Evolutionary conservation across 2,329 filamentous ascomycete genomes (phyloP).

Genomic region (Myriosclerotinia scirpicola): DNA sequence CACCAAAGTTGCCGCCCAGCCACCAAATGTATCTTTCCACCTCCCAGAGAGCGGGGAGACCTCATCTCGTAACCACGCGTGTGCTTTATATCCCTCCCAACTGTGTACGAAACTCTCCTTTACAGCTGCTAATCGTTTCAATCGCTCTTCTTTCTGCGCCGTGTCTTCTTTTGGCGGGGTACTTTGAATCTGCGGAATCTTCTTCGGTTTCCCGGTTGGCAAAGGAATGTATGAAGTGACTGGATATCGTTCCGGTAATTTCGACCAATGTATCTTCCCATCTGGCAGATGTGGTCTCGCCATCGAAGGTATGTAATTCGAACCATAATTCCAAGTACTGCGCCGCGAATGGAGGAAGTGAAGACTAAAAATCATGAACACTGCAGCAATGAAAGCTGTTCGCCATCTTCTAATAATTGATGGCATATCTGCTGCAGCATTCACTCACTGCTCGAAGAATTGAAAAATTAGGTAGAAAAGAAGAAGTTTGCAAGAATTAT

Average conservation of each 20-base stretch:
- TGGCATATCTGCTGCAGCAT: conserved; percentile 25
- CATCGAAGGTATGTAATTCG: conserved; percentile 26
- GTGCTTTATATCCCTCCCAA: conserved; percentile 78
- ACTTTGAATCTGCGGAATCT: conserved; percentile 37
- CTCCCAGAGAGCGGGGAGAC: conserved; percentile 68
- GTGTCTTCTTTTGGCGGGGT: conserved; percentile 31
- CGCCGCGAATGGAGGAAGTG: conserved; percentile 34
- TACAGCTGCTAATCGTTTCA: conserved; percentile 34
- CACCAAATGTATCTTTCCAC: conserved; percentile 79
- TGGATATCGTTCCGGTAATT: conserved; percentile 37
- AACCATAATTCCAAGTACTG: conserved; percentile 28
- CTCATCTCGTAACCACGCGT: conserved; percentile 87
- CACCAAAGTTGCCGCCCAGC: conserved; percentile 85
- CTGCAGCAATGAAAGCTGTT: conserved; percentile 28
- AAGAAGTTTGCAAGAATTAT: not conserved
- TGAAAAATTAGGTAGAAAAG: not conserved
- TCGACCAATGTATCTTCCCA: conserved; percentile 52
- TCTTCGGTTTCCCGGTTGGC: conserved; percentile 33
- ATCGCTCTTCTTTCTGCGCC: conserved; percentile 31
- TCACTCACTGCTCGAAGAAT: not conserved
- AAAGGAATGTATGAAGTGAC: conserved; percentile 36
- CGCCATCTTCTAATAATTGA: conserved; percentile 36
- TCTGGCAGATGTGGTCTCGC: conserved; percentile 47
- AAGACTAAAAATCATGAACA: conserved; percentile 32
- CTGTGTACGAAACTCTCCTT: conserved; percentile 44